These are phyloP conservation scores for Ascochyta viciae-villosae DNA, from an alignment of 2,329 filamentous ascomycete genomes.

Conservation along the genomic window DNA sequence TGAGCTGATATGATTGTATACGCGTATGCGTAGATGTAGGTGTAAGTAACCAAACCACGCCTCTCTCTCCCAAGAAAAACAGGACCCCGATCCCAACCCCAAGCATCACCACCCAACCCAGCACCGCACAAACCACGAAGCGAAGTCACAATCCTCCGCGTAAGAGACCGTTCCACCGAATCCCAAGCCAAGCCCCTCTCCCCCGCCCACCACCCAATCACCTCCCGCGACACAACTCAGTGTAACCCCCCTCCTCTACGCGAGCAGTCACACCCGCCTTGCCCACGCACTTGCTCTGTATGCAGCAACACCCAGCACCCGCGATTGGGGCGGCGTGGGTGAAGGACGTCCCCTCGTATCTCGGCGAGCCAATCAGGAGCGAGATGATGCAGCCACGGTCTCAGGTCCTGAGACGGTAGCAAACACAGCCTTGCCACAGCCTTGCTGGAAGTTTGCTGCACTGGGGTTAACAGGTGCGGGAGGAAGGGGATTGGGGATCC, in stretches of 20 bases:
- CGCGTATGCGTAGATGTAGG: too few relatives aligned
- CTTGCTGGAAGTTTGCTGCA: neutral
- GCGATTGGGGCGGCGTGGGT: neutral
- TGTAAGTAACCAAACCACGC: too few relatives aligned
- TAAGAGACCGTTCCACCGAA: neutral
- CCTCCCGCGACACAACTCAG: too few relatives aligned
- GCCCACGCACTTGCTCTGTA: neutral
- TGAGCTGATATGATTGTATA: too few relatives aligned
- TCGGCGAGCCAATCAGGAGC: neutral
- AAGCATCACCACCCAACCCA: neutral
- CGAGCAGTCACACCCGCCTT: neutral
- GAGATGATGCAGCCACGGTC: neutral
- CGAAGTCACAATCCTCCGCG: neutral
- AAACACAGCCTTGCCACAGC: neutral
- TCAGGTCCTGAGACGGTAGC: neutral
- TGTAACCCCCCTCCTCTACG: neutral
- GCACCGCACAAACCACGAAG: neutral
- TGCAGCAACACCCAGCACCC: neutral
- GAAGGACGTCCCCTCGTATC: conserved; percentile 4
- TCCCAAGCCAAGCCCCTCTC: neutral
- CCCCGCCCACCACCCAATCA: too few relatives aligned
- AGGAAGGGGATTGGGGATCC: neutral
- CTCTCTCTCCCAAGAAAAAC: too few relatives aligned
- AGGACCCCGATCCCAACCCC: too few relatives aligned
- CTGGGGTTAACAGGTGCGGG: too few relatives aligned